Percentiles rank a stretch among this genome's conserved stretches.
Conservation (phyloP, 2,329 filamentous ascomycete species). For the Colletotrichum cordylinicola region DNA sequence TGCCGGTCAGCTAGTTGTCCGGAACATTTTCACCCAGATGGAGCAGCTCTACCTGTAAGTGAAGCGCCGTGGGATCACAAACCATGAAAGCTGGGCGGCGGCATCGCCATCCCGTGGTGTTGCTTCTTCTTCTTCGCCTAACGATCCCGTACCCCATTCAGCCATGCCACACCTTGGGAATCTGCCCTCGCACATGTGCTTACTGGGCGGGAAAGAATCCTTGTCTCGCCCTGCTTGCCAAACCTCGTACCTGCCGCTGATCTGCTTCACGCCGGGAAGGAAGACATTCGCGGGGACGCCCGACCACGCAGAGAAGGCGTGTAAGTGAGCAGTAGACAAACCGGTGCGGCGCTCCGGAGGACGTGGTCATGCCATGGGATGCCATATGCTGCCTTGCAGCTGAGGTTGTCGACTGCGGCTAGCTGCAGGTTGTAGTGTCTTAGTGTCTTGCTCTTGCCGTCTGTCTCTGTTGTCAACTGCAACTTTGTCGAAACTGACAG, state of each 20-base stretch:
- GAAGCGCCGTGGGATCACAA: neutral
- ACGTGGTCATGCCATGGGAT: constrained; percentile 7
- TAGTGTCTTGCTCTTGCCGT: neutral
- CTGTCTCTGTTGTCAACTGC: neutral
- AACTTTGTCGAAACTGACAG: neutral
- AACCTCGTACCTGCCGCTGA: neutral
- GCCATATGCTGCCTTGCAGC: neutral
- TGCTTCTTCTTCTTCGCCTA: neutral
- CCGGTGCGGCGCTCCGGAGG: neutral
- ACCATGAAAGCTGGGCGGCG: neutral
- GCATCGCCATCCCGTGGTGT: neutral
- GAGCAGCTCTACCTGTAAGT: neutral
- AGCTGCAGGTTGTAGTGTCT: neutral
- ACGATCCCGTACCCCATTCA: neutral
- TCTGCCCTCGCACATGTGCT: neutral
- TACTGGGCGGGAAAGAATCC: neutral
- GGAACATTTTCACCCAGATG: neutral
- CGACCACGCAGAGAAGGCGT: neutral
- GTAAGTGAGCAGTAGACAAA: neutral
- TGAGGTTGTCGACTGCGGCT: neutral
- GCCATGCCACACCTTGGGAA: neutral
- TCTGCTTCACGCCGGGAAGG: neutral
- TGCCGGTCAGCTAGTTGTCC: neutral
- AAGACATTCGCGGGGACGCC: neutral
- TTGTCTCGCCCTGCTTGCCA: neutral